These are phyloP conservation scores for Phlebiopsis flavidoalba DNA, from an alignment of 768 basidiomycete species.

Conservation along the genomic window DNA sequence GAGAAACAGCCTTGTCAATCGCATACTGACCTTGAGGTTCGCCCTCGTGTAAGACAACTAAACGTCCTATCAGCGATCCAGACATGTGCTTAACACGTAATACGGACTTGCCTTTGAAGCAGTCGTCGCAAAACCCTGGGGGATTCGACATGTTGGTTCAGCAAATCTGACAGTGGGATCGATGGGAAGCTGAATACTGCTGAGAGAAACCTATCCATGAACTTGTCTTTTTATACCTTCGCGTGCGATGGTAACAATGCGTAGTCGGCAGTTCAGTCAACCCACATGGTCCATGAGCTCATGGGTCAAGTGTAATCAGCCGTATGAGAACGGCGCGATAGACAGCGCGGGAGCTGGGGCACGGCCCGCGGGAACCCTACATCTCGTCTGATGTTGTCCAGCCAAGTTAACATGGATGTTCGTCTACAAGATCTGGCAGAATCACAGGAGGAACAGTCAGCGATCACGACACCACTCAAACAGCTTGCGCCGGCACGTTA, in stretches of 20 bases:
- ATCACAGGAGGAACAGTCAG: too few species aligned
- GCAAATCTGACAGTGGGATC: neutral
- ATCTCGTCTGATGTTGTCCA: too few species aligned
- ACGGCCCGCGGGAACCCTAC: neutral
- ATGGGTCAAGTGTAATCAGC: neutral
- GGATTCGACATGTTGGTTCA: neutral
- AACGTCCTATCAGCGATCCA: neutral
- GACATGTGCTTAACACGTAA: neutral
- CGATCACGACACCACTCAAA: too few species aligned
- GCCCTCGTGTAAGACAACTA: constrained; percentile 19
- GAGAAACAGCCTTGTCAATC: neutral
- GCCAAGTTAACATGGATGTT: too few species aligned
- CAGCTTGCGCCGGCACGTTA: too few species aligned
- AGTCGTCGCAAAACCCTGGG: constrained; percentile 8
- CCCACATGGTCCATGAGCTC: neutral
- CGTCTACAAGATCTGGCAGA: too few species aligned
- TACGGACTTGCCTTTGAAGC: constrained; percentile 10
- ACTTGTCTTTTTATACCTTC: neutral
- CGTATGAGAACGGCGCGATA: neutral
- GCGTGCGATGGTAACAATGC: neutral
- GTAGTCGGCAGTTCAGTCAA: neutral
- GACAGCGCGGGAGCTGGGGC: neutral
- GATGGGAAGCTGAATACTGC: neutral
- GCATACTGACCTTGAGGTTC: constrained; percentile 14
- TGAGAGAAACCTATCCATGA: too few species aligned